A percentile compares a stretch with the other conserved stretches of the same genome.
These are phyloP conservation scores for Podosphaera leucotricha DNA, from an alignment of 2,329 filamentous ascomycete genomes.

Conservation along the genomic window DNA sequence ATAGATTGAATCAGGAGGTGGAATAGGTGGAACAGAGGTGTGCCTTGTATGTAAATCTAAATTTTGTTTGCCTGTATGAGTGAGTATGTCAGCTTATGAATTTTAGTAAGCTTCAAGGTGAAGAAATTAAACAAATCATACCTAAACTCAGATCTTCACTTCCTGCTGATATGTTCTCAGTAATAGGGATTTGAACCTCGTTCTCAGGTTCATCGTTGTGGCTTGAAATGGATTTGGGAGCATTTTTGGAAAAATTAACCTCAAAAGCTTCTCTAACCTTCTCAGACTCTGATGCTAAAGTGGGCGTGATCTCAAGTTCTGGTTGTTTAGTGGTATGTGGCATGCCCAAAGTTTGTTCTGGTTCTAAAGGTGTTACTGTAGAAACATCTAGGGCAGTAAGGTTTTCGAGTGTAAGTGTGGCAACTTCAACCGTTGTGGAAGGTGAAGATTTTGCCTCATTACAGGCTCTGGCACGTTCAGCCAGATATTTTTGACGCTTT, in stretches of 20 bases:
- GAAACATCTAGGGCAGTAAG: neutral
- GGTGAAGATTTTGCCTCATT: conserved; percentile 5
- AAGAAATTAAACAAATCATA: neutral
- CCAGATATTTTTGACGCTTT: conserved; percentile 12
- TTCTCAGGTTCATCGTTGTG: neutral
- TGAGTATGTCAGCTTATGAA: neutral
- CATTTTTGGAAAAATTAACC: neutral
- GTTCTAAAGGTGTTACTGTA: neutral
- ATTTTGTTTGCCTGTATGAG: conserved; percentile 10
- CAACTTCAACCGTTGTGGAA: neutral
- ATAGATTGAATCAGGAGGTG: neutral
- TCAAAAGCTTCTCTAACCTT: conserved; percentile 7
- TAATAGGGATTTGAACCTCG: neutral
- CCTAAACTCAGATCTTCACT: neutral
- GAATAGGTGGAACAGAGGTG: too few species aligned
- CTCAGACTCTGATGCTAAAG: conserved; percentile 3
- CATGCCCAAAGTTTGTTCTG: neutral
- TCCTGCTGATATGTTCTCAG: neutral
- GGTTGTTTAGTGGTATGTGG: neutral
- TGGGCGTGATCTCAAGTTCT: conserved; percentile 2
- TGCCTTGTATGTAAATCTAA: conserved; percentile 9
- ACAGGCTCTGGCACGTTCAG: conserved; percentile 8
- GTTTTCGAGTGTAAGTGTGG: neutral
- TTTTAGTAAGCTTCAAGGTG: too few species aligned
- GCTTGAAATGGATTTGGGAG: neutral